Conservation (phyloP, 768 basidiomycete species). For the Russula griseocarnosa region DNA sequence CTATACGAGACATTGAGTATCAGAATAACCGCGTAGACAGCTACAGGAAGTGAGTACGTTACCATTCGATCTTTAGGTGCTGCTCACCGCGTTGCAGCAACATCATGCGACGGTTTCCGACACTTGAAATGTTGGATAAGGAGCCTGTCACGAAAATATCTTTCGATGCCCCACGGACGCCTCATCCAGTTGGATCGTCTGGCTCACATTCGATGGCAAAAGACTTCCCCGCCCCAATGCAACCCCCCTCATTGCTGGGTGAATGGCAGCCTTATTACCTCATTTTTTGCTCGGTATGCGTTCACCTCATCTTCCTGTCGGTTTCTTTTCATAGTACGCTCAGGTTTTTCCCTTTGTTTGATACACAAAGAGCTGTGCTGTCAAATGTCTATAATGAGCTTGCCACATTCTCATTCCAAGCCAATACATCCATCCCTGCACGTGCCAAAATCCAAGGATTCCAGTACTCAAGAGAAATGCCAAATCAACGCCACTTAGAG, state of each 20-base stretch:
- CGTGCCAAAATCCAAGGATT: conserved; percentile 73
- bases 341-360: conserved; percentile 85
- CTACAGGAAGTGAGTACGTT: conserved; percentile 59
- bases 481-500: conserved; percentile 77
- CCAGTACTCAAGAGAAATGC: conserved; percentile 58
- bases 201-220: conserved; percentile 50
- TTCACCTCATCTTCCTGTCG: background rate
- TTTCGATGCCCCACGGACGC: conserved; percentile 66
- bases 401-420: conserved; percentile 89
- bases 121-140: conserved; percentile 79
- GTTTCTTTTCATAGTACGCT: background rate
- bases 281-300: conserved; percentile 72
- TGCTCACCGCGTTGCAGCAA: conserved; percentile 48
- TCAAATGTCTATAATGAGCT: conserved; percentile 71
- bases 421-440: conserved; percentile 75
- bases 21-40: conserved; percentile 53
- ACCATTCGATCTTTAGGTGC: conserved; percentile 2
- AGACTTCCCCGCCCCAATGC: conserved; percentile 77
- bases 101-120: conserved; percentile 72
- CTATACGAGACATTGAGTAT: conserved; percentile 59
- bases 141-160: conserved; percentile 74
- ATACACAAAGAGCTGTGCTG: conserved; percentile 65
- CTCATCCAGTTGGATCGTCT: conserved; percentile 40
- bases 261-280: conserved; percentile 60
- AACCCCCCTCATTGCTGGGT: conserved; percentile 68